A percentile compares a stretch with the other conserved stretches of the same genome.
phyloP scores from a whole-genome alignment of 2,329 filamentous ascomycete species.

The Thielaviopsis punctulata region DNA sequence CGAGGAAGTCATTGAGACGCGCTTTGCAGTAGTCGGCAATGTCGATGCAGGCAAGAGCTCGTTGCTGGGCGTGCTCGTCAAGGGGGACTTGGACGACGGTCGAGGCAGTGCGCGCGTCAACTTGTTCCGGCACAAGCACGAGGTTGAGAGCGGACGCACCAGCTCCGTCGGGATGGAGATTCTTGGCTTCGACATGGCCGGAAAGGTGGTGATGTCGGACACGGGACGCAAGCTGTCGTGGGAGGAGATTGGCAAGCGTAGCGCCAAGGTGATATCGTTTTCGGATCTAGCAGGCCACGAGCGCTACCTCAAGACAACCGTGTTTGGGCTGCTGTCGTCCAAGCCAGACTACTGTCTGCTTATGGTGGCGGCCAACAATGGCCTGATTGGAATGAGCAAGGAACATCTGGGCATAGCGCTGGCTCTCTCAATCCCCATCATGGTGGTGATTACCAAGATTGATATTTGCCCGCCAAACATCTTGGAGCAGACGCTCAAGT shows the following conservation, averaged over 20 bases:
- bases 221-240: conserved; percentile 78
- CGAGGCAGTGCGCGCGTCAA: conserved; percentile 87
- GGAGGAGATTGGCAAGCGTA: conserved; percentile 93
- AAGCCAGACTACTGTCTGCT: conserved; percentile 94
- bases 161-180: conserved; percentile 98
- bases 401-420: conserved; percentile 92
- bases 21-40: conserved; percentile 94
- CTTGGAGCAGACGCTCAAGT: conserved; percentile 77
- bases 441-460: conserved; percentile 96
- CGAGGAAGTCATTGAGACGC: conserved; percentile 84
- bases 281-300: conserved; percentile 93
- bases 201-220: conserved; percentile 65
- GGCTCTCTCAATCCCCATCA: conserved; percentile 87
- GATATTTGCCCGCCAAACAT: conserved; percentile 96
- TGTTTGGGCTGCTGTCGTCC: conserved; percentile 85
- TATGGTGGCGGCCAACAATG: conserved; percentile 98
- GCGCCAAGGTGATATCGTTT: conserved; percentile 92
- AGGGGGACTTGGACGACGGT: conserved; percentile 87
- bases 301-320: conserved; percentile 83
- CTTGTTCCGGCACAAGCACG: conserved; percentile 93
- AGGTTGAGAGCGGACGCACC: conserved; percentile 87
- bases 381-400: conserved; percentile 93
- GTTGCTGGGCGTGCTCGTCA: conserved; percentile 86
- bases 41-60: conserved; percentile 96
- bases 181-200: conserved; percentile 83